These are phyloP conservation scores for Rosa lucieae DNA, from an alignment of 306 rosid genomes.

Conservation along the genomic window DNA sequence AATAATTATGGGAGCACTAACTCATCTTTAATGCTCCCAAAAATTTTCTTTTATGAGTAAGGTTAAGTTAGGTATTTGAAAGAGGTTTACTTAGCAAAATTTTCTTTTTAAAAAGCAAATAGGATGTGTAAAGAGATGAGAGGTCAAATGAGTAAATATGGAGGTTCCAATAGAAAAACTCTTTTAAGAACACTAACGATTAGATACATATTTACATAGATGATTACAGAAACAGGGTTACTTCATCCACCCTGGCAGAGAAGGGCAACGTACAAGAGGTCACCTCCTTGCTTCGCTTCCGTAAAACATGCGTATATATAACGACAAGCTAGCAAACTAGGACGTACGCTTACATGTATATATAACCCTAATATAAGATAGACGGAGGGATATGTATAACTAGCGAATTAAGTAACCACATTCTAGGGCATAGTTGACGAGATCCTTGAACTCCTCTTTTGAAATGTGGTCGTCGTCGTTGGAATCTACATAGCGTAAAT, in stretches of 20 bases:
- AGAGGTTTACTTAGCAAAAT: too few species aligned
- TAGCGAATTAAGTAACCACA: background rate
- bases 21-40: too few species aligned
- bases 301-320: too few species aligned
- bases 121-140: too few species aligned
- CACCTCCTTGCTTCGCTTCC: background rate
- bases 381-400: background rate
- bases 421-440: background rate
- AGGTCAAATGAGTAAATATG: too few species aligned
- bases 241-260: background rate
- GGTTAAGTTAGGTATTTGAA: too few species aligned
- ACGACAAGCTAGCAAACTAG: too few species aligned
- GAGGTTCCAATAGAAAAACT: too few species aligned
- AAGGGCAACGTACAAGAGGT: background rate
- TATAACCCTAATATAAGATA: too few species aligned
- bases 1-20: too few species aligned
- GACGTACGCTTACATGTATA: background rate
- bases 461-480: background rate
- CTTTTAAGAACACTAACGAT: background rate
- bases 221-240: background rate
- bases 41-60: too few species aligned
- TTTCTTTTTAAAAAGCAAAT: too few species aligned
- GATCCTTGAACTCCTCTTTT: background rate
- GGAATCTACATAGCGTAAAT: background rate
- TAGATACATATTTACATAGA: background rate